Conservation (phyloP, 208 protist species). For the Cochliopodium minus region DNA sequence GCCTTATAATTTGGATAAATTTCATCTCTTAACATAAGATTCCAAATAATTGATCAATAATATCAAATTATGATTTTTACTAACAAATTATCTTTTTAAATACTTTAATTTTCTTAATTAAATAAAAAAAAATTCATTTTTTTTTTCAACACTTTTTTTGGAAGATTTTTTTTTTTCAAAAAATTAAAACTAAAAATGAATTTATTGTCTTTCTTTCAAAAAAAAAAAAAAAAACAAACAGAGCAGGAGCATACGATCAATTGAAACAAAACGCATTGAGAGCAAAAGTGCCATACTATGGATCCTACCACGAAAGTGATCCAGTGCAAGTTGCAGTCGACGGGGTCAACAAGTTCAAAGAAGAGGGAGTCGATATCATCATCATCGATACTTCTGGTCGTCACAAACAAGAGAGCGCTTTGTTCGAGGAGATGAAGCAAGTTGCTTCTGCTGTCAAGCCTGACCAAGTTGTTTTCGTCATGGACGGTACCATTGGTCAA, state of each 20-base stretch:
- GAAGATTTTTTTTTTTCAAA: no score
- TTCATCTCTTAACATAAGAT: no score
- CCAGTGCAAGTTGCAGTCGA: conserved; percentile 82
- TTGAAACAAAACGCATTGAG: conserved; percentile 96
- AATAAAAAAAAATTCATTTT: no score
- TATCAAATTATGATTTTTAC: no score
- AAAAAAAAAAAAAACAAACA: no score
- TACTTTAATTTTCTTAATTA: no score
- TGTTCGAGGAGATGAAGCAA: conserved; percentile 98
- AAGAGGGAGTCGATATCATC: conserved; percentile 88
- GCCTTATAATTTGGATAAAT: no score
- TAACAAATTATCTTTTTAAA: no score
- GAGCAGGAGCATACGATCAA: conserved; percentile 75
- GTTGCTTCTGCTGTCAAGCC: conserved; percentile 56
- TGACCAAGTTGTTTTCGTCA: conserved; percentile 90
- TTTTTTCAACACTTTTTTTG: no score
- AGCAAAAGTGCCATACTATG: conserved; percentile 92
- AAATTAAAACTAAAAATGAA: no score
- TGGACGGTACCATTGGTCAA: conserved; percentile 91
- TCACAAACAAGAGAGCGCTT: conserved; percentile 88
- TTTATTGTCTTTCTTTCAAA: no score
- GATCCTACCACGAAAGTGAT: conserved; percentile 76
- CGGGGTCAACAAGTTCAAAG: conserved; percentile 83
- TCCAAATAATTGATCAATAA: no score
- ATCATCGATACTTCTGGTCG: conserved; percentile 96